Conservation (phyloP, 177 flowering plant species). For the Tripterygium wilfordii region DNA sequence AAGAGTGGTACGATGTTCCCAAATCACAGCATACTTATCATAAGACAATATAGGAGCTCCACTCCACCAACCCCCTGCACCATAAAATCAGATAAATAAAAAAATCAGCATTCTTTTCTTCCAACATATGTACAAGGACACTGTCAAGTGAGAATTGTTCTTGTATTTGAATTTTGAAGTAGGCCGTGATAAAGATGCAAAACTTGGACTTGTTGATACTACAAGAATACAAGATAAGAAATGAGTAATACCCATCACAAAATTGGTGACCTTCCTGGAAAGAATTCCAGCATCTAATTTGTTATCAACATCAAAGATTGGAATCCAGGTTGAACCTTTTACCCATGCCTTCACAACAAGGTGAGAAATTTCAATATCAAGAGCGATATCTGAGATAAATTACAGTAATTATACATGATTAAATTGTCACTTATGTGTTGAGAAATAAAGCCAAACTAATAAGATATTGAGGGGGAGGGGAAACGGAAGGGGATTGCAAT, state of each 20-base stretch:
- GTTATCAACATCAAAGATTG: slow-evolving; percentile 75
- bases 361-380: not conserved
- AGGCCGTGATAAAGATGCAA: too few species aligned
- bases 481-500: too few species aligned
- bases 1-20: too few species aligned
- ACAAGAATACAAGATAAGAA: slow-evolving; percentile 6
- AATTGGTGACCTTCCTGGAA: slow-evolving; percentile 63
- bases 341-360: slow-evolving; percentile 79
- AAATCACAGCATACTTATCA: slow-evolving; percentile 42
- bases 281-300: slow-evolving; percentile 56
- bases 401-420: too few species aligned
- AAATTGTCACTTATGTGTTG: too few species aligned
- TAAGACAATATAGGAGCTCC: slow-evolving; percentile 73
- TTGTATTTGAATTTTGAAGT: too few species aligned
- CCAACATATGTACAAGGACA: not conserved
- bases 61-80: slow-evolving; percentile 99
- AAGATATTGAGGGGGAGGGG: too few species aligned
- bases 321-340: slow-evolving; percentile 89
- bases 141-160: too few species aligned
- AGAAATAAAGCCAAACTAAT: too few species aligned
- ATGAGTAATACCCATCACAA: slow-evolving; percentile 65
- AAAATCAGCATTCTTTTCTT: too few species aligned
- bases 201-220: too few species aligned
- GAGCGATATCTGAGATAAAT: too few species aligned
- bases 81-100: not conserved